Percentiles rank a stretch among this genome's conserved stretches.
Conservation (phyloP, 129 eudicot species). For the Centaurea solstitialis region DNA sequence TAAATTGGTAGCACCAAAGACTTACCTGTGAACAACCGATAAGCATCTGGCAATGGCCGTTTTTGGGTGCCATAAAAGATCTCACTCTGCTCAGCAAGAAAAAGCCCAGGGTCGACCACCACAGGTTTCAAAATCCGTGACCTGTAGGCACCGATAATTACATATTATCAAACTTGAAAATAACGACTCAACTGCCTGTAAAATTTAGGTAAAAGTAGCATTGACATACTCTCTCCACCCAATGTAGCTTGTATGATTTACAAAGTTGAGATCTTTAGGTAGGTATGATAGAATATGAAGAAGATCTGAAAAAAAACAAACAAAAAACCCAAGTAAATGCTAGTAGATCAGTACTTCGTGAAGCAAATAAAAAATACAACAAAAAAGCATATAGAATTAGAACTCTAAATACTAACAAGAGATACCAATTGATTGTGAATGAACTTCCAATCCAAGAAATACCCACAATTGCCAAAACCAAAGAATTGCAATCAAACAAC, state of each 20-base stretch:
- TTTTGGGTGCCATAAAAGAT: conserved; percentile 81
- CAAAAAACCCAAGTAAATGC: conserved; percentile 10
- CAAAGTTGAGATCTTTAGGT: conserved; percentile 91
- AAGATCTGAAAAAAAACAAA: conserved; percentile 70
- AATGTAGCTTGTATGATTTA: conserved; percentile 92
- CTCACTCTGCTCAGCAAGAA: conserved; percentile 57
- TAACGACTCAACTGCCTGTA: not conserved
- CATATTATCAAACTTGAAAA: conserved; percentile 12
- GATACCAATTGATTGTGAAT: not conserved
- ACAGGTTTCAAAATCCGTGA: conserved; percentile 77
- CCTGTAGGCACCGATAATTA: conserved; percentile 33
- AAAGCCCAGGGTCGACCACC: conserved; percentile 87
- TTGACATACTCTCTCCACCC: conserved; percentile 93
- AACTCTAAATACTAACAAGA: not conserved
- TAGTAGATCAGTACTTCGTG: not conserved
- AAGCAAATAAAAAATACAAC: conserved; percentile 9
- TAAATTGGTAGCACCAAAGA: not conserved
- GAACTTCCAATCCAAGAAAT: conserved; percentile 18
- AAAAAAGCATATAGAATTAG: not conserved
- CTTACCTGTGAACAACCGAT: conserved; percentile 76
- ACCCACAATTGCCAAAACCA: not conserved
- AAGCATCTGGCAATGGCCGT: conserved; percentile 82
- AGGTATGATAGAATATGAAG: conserved; percentile 85
- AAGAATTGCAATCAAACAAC: not conserved
- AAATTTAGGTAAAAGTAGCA: conserved; percentile 9